A percentile compares a stretch with the other conserved stretches of the same genome.
phyloP scores from a whole-genome alignment of 148 eudicot genomes.

The Nepenthes gracilis region DNA sequence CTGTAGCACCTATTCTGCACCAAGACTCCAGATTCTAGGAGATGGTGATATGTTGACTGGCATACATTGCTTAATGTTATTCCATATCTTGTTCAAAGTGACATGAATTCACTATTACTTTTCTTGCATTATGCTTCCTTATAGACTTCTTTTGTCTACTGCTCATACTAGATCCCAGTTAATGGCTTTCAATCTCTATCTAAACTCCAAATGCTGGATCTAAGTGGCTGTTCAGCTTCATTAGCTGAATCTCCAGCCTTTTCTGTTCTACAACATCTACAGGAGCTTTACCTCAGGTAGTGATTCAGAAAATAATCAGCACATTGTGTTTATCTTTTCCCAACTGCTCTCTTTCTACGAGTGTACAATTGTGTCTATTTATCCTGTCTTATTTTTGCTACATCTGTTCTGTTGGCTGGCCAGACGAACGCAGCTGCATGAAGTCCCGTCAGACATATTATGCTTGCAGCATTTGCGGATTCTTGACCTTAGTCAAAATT shows the following conservation, averaged over 20 bases:
- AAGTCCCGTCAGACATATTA: conserved; percentile 58
- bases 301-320: not conserved
- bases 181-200: conserved; percentile 57
- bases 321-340: not conserved
- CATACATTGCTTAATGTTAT: no score
- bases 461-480: conserved; percentile 47
- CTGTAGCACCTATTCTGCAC: no score
- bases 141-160: not conserved
- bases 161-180: conserved; percentile 40
- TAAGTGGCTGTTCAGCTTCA: conserved; percentile 70
- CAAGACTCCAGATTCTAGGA: no score
- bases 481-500: conserved; percentile 84
- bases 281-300: conserved; percentile 87
- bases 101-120: no score
- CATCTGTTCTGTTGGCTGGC: conserved; percentile 7
- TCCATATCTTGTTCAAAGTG: no score
- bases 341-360: not conserved
- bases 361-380: not conserved
- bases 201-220: conserved; percentile 71
- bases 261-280: conserved; percentile 56
- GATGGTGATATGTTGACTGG: no score
- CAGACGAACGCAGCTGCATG: conserved; percentile 67
- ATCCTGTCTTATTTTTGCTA: not conserved
- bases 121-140: not conserved
- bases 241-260: conserved; percentile 49